Evolutionary conservation across 2,329 filamentous ascomycete genomes (phyloP).

Genomic region (Sphaceloma murrayae): DNA sequence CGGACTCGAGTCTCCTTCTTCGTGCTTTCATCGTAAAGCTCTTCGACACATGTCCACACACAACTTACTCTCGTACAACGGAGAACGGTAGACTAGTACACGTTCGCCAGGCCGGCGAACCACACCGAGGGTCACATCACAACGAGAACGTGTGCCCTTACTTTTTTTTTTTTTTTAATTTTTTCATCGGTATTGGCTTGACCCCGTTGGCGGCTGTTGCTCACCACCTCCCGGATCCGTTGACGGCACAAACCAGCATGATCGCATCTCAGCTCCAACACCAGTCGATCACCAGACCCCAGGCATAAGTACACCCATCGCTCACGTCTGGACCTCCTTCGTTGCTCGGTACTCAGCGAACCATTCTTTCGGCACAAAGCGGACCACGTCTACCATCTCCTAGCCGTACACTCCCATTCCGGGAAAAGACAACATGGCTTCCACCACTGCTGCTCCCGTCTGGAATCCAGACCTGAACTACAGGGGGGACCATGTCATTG

Average conservation of each 20-base stretch:
- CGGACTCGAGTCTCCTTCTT: too few species aligned
- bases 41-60: background rate
- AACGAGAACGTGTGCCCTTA: background rate
- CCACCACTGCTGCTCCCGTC: background rate
- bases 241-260: slow-evolving; percentile 6
- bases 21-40: background rate
- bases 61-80: background rate
- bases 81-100: background rate
- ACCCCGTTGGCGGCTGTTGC: slow-evolving; percentile 12
- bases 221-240: slow-evolving; percentile 10
- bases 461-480: slow-evolving; percentile 6
- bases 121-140: slow-evolving; percentile 8
- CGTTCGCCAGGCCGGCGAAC: slow-evolving; percentile 3
- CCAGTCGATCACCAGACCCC: background rate
- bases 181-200: slow-evolving; percentile 11
- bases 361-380: background rate
- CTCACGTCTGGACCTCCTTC: background rate
- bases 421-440: slow-evolving; percentile 1
- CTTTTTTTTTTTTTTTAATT: background rate
- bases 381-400: background rate
- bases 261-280: background rate
- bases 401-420: too few species aligned
- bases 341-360: background rate
- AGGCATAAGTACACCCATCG: slow-evolving; percentile 8
- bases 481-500: slow-evolving; percentile 6